Evolutionary conservation across 2,329 filamentous ascomycete species (phyloP), one percentile per base, ranked within the genome.

Genomic region (Curvularia sp.): DNA sequence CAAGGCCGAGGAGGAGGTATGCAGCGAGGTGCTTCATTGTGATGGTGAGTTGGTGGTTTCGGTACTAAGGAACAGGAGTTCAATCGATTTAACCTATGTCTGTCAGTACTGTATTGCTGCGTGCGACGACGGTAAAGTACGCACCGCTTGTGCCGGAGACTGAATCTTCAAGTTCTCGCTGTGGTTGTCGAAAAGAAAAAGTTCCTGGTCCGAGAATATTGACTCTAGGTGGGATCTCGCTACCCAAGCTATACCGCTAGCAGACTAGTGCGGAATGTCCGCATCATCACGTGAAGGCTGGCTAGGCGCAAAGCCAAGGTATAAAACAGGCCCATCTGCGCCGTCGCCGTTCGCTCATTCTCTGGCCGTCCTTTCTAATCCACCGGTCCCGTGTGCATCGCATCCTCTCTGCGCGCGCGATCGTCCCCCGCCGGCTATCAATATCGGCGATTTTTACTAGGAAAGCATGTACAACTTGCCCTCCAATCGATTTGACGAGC

Each of bases 1-100:
- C 94, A 74, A 98, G 90, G 84, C 85, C 84, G 82, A 98, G 92
- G 80, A 99, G 94, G 79, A 99, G 93, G 89, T 96, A 98, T 81
- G 95, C 94, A 81, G 95, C 95, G 86, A 99, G 90, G 86, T 98
- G 90, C 93, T 99, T 98, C 95, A 99, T 98, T 92, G 89, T 96
- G 81, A 78, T 74, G 72, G 64, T 68, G 53, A 66, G 59, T 65
- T 61, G 61, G 63, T 48, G 57, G 49, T 59, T 65, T 43, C 53
- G 60, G 59, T 53, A 63, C 55, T 57, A 34, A 68, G 73, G 88
- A 93, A 93, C 90, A 89, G 85, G 91, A 93, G 90, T 90, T 85
- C 94, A 98, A 98, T 98, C 94, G 88, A 90, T 96, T 98, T 76
- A 77, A 76, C 74, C 74, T 76, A 64, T 27, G 18, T 18, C 28